phyloP scores from a whole-genome alignment of 2,329 filamentous ascomycete species.

The Immersiporthe knoxdaviesiana region DNA sequence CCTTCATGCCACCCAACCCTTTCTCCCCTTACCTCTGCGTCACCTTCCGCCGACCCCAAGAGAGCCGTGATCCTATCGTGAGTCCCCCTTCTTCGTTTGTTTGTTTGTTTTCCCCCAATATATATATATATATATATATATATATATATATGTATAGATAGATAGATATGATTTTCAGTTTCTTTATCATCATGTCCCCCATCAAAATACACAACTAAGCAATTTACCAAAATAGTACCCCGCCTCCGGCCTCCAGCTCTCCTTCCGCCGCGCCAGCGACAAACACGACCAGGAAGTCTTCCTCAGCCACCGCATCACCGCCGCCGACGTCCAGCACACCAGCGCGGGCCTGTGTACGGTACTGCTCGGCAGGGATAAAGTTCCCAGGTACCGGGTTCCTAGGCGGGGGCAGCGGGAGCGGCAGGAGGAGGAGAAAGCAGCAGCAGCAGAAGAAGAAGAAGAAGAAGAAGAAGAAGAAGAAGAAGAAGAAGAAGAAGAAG shows the following conservation, averaged over 20 bases:
- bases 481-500: too few species aligned
- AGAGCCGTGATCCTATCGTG: constrained; percentile 27
- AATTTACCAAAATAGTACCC: too few species aligned
- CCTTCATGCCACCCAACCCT: constrained; percentile 23
- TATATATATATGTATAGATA: too few species aligned
- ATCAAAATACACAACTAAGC: too few species aligned
- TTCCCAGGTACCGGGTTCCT: constrained; percentile 19
- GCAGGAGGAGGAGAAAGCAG: too few species aligned
- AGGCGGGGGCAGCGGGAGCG: neutral
- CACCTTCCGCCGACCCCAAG: constrained; percentile 26
- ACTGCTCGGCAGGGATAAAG: constrained; percentile 17
- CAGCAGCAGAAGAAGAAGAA: too few species aligned
- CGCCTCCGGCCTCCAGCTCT: constrained; percentile 29
- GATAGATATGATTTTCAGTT: too few species aligned
- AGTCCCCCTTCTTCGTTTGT: neutral
- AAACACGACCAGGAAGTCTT: constrained; percentile 21
- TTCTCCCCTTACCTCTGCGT: constrained; percentile 24
- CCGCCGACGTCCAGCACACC: constrained; percentile 22
- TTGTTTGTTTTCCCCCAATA: too few species aligned
- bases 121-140: too few species aligned
- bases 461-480: too few species aligned
- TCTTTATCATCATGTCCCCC: too few species aligned
- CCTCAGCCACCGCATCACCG: constrained; percentile 23
- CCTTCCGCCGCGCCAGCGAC: constrained; percentile 22
- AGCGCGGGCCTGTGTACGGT: constrained; percentile 25